Conservation (phyloP, 495 filamentous ascomycete genomes). For the Tuber indicum region DNA sequence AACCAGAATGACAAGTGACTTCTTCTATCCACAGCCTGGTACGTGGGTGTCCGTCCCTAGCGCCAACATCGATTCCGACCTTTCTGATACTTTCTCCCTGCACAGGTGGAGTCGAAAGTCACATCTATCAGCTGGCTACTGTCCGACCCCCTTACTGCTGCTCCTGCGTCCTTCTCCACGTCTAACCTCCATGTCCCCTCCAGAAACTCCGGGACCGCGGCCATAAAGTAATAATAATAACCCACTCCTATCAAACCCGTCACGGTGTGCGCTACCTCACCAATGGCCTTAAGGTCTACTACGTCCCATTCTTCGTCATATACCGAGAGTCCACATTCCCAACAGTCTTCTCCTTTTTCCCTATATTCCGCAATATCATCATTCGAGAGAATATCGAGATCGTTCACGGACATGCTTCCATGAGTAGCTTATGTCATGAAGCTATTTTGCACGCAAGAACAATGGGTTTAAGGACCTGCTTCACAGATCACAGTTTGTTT, state of each 20-base stretch:
- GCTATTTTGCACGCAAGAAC: slow-evolving; percentile 91
- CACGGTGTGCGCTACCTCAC: slow-evolving; percentile 95
- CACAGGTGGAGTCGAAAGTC: slow-evolving; percentile 82
- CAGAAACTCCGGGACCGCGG: slow-evolving; percentile 88
- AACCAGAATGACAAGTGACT: slow-evolving; percentile 88
- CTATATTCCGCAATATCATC: slow-evolving; percentile 90
- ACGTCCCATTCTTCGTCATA: slow-evolving; percentile 91
- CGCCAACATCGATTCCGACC: not conserved
- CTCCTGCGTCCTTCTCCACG: not conserved
- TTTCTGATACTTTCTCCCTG: slow-evolving; percentile 12
- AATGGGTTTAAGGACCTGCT: slow-evolving; percentile 91
- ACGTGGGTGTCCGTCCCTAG: slow-evolving; percentile 25
- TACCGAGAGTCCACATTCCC: slow-evolving; percentile 94
- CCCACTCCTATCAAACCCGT: slow-evolving; percentile 86
- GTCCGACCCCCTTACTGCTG: not conserved
- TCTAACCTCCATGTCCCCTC: slow-evolving; percentile 12
- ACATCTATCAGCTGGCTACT: slow-evolving; percentile 89
- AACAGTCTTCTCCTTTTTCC: slow-evolving; percentile 97
- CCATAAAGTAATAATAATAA: slow-evolving; percentile 97
- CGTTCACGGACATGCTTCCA: slow-evolving; percentile 88
- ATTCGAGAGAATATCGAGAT: slow-evolving; percentile 92
- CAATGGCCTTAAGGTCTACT: slow-evolving; percentile 96
- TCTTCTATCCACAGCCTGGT: slow-evolving; percentile 96
- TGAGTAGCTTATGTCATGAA: slow-evolving; percentile 89
- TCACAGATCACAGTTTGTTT: slow-evolving; percentile 96